These are phyloP conservation scores for Lodderomyces orthopsilosis DNA, from an alignment of 1,139 yeast genomes.

Conservation along the genomic window DNA sequence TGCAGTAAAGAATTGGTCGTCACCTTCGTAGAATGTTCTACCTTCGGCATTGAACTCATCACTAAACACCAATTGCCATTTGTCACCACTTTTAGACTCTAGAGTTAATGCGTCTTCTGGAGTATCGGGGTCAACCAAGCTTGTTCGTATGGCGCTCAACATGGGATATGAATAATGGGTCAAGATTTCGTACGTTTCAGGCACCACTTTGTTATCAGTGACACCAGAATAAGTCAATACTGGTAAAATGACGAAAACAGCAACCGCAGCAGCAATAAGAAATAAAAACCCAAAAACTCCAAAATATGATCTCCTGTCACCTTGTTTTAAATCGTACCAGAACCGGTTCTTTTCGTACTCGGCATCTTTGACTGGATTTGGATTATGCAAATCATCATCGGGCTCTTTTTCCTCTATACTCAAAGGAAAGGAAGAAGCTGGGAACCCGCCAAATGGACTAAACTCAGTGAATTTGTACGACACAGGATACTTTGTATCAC, in stretches of 20 bases:
- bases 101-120: constrained; percentile 53
- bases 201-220: constrained; percentile 26
- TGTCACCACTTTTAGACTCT: constrained; percentile 51
- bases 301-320: constrained; percentile 59
- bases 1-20: constrained; percentile 81
- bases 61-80: constrained; percentile 70
- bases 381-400: constrained; percentile 89
- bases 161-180: constrained; percentile 59
- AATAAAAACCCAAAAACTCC: constrained; percentile 59
- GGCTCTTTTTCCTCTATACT: constrained; percentile 87
- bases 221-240: constrained; percentile 74
- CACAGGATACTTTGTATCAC: neutral
- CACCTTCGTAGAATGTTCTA: constrained; percentile 77
- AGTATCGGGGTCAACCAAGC: constrained; percentile 75
- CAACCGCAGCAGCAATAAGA: constrained; percentile 56
- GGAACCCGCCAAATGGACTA: constrained; percentile 94
- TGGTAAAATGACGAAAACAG: constrained; percentile 69
- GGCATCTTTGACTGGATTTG: constrained; percentile 89
- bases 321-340: constrained; percentile 53
- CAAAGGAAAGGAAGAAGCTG: constrained; percentile 84
- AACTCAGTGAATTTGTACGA: constrained; percentile 26
- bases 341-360: constrained; percentile 67
- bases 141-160: constrained; percentile 59
- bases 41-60: constrained; percentile 86
- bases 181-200: constrained; percentile 43